Percentiles rank a stretch among this genome's conserved stretches.
Evolutionary conservation across 805 yeast genomes (phyloP).

Genomic region (Priceomyces castillae): DNA sequence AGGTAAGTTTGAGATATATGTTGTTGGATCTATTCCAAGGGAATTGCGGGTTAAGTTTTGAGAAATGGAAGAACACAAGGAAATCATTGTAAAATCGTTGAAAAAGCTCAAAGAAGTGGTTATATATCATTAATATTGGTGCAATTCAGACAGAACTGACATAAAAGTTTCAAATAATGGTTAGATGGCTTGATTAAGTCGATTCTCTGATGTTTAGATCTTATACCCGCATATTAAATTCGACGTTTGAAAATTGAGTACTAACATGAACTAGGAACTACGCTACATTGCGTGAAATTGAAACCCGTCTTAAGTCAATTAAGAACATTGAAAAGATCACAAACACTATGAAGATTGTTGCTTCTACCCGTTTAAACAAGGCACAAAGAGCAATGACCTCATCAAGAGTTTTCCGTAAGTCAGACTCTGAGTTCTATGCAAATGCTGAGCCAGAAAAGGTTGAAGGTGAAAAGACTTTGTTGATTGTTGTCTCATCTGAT

Average conservation of each 20-base stretch:
- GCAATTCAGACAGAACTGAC: no score
- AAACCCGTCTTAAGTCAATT: slow-evolving; percentile 95
- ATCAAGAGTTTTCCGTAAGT: slow-evolving; percentile 78
- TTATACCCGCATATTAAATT: no score
- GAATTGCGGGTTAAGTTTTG: not conserved
- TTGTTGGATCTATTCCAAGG: not conserved
- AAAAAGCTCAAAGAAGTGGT: no score
- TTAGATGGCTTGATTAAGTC: no score
- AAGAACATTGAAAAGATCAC: slow-evolving; percentile 99
- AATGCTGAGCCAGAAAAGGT: slow-evolving; percentile 74
- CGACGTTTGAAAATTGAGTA: slow-evolving; percentile 7
- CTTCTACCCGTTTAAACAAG: slow-evolving; percentile 91
- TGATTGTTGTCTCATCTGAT: slow-evolving; percentile 90
- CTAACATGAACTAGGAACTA: slow-evolving; percentile 66
- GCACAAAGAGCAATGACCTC: slow-evolving; percentile 94
- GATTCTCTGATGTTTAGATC: not conserved
- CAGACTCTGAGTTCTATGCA: slow-evolving; percentile 74
- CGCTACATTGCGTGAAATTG: slow-evolving; percentile 98
- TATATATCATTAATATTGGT: no score
- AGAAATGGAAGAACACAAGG: not conserved
- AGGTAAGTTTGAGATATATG: slow-evolving; percentile 44
- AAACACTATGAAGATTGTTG: slow-evolving; percentile 99
- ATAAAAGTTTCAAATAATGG: no score
- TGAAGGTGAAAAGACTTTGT: slow-evolving; percentile 62
- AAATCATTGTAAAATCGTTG: not conserved